Conservation (phyloP, 2,329 filamentous ascomycete genomes). For the Diaporthe batatas region DNA sequence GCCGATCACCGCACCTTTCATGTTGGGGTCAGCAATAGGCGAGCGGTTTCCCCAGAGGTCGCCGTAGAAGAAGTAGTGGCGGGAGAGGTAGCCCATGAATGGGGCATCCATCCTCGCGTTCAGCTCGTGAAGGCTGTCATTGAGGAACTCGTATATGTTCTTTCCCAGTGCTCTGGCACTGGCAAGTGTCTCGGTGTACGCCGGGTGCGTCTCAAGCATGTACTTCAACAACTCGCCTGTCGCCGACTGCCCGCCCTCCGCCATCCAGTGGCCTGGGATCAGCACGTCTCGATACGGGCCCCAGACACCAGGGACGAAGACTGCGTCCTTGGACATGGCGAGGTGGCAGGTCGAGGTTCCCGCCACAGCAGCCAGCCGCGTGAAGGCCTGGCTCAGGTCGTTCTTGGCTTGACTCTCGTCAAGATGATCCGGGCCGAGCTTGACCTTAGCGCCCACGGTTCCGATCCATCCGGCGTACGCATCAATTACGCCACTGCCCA, state of each 20-base stretch:
- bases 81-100: conserved; percentile 84
- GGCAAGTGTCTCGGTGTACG: conserved; percentile 83
- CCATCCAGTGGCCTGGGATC: conserved; percentile 94
- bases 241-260: conserved; percentile 95
- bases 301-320: conserved; percentile 97
- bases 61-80: conserved; percentile 98
- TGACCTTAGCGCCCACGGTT: conserved; percentile 96
- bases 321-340: conserved; percentile 91
- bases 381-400: conserved; percentile 93
- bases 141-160: conserved; percentile 96
- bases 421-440: conserved; percentile 76
- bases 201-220: conserved; percentile 94
- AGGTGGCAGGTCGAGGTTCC: conserved; percentile 98
- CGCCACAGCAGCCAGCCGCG: conserved; percentile 91
- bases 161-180: conserved; percentile 85
- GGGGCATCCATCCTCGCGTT: conserved; percentile 77
- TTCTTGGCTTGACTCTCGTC: conserved; percentile 79
- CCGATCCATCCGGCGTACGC: conserved; percentile 99
- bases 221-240: conserved; percentile 96
- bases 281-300: conserved; percentile 96
- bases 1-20: conserved; percentile 91
- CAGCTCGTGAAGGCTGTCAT: conserved; percentile 85
- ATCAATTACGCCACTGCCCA: conserved; percentile 97
- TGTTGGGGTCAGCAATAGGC: conserved; percentile 90
- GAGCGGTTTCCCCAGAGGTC: conserved; percentile 98